Percentiles rank a stretch among this genome's conserved stretches.
These are phyloP conservation scores for Macadamia tetraphylla DNA, from an alignment of 164 flowering plant genomes.

Conservation along the genomic window DNA sequence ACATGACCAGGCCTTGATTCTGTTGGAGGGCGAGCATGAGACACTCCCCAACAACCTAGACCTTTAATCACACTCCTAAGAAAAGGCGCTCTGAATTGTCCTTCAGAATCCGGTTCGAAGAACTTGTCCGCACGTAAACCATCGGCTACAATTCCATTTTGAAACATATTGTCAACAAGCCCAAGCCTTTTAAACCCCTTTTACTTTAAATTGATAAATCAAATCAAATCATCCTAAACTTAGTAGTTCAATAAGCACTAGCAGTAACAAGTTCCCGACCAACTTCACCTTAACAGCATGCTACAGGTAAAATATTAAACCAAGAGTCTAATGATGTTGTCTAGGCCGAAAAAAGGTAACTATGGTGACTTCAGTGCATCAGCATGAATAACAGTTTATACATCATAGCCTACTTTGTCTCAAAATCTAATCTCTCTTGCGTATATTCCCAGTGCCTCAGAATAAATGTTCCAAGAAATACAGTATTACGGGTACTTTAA, in stretches of 20 bases:
- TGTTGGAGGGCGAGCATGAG: constrained; percentile 99
- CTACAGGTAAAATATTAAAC: neutral
- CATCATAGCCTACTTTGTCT: too few relatives aligned
- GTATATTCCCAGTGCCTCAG: too few relatives aligned
- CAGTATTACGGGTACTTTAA: too few relatives aligned
- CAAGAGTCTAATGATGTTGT: too few relatives aligned
- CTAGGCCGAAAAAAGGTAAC: too few relatives aligned
- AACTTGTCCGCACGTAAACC: constrained; percentile 96
- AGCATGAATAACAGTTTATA: too few relatives aligned
- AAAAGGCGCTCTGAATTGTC: constrained; percentile 81
- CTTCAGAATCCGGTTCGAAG: constrained; percentile 79
- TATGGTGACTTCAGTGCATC: too few relatives aligned
- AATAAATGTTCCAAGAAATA: too few relatives aligned
- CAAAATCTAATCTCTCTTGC: too few relatives aligned
- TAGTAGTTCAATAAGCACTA: neutral
- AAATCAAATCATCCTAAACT: neutral
- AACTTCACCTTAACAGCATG: neutral
- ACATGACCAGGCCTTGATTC: constrained; percentile 99
- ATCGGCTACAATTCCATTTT: constrained; percentile 58
- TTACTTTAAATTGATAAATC: neutral
- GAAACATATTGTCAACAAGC: neutral
- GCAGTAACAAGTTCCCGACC: neutral
- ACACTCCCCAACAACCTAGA: constrained; percentile 93
- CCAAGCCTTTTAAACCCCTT: neutral
- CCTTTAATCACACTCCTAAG: constrained; percentile 71